phyloP scores from a whole-genome alignment of 1,284 basidiomycete genomes.

The Moniliophthora roreri region DNA sequence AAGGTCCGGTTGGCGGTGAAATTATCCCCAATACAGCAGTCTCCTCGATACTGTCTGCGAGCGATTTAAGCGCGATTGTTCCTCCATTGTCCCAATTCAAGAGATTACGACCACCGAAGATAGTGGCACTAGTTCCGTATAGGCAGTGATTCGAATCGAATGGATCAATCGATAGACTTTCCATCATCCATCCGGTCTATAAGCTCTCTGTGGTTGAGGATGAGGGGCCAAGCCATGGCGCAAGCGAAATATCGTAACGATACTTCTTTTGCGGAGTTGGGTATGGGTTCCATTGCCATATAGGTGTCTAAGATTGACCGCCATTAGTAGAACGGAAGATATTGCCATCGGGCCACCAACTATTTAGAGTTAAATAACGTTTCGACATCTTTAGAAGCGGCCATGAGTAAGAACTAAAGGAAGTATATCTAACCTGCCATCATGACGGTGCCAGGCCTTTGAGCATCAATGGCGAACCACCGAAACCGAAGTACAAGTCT shows the following conservation, averaged over 20 bases:
- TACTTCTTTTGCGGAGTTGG: conserved; percentile 47
- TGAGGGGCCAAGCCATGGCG: conserved; percentile 46
- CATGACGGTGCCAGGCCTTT: conserved; percentile 66
- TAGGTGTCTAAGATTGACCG: conserved; percentile 44
- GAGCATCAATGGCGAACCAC: conserved; percentile 60
- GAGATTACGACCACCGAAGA: conserved; percentile 57
- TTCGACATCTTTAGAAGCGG: no score
- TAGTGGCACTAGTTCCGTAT: conserved; percentile 57
- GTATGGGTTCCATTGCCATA: conserved; percentile 57
- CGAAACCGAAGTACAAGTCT: conserved; percentile 36
- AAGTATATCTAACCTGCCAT: conserved; percentile 38
- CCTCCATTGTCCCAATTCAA: conserved; percentile 43
- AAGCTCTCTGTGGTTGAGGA: conserved; percentile 28
- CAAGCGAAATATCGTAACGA: conserved; percentile 40
- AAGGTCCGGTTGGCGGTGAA: conserved; percentile 36
- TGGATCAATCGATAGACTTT: conserved; percentile 44
- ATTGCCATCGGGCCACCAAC: conserved; percentile 66
- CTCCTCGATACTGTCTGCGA: conserved; percentile 69
- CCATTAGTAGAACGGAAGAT: conserved; percentile 61
- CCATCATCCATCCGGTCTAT: conserved; percentile 35
- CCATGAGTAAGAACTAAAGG: no score
- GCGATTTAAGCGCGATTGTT: conserved; percentile 57
- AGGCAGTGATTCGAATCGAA: conserved; percentile 52
- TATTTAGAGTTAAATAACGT: conserved; percentile 41
- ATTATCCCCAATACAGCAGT: conserved; percentile 42